phyloP scores from a whole-genome alignment of 192 early-diverging fungal genomes.

The Mortierella hygrophila region DNA sequence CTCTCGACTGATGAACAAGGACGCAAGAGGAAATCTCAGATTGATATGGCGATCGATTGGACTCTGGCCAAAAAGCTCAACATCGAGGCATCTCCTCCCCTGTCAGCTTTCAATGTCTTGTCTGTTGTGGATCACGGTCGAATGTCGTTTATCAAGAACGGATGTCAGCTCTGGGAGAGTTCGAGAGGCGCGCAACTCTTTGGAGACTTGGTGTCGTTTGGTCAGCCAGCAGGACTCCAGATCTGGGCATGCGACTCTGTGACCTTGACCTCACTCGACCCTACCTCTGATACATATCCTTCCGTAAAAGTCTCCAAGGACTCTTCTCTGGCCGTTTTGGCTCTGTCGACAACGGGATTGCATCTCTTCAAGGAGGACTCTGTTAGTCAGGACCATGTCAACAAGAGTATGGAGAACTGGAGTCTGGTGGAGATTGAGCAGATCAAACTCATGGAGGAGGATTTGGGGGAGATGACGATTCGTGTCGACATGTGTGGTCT shows the following conservation, averaged over 20 bases:
- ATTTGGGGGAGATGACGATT: neutral
- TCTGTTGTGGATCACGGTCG: neutral
- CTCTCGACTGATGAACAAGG: neutral
- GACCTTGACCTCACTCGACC: neutral
- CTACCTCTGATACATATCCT: neutral
- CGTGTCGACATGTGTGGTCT: slow-evolving; percentile 30
- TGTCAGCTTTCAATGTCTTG: neutral
- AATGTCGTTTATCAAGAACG: slow-evolving; percentile 21
- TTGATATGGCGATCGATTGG: neutral
- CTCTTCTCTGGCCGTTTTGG: slow-evolving; percentile 14
- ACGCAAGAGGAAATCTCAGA: neutral
- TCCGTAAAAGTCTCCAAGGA: neutral
- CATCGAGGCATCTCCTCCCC: neutral
- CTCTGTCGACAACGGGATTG: slow-evolving; percentile 27
- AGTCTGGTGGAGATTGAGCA: slow-evolving; percentile 38
- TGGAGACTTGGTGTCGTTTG: neutral
- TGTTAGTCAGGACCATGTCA: neutral
- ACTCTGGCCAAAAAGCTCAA: neutral
- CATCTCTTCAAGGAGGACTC: slow-evolving; percentile 26
- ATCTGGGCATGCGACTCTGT: slow-evolving; percentile 37
- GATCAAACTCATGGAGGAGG: neutral
- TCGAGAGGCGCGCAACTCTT: slow-evolving; percentile 10
- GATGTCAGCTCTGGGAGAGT: slow-evolving; percentile 20
- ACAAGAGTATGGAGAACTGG: slow-evolving; percentile 27
- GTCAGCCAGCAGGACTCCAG: neutral